Evolutionary conservation across 495 filamentous ascomycete genomes (phyloP).

Genomic region (Penicillium macrosclerotiorum): DNA sequence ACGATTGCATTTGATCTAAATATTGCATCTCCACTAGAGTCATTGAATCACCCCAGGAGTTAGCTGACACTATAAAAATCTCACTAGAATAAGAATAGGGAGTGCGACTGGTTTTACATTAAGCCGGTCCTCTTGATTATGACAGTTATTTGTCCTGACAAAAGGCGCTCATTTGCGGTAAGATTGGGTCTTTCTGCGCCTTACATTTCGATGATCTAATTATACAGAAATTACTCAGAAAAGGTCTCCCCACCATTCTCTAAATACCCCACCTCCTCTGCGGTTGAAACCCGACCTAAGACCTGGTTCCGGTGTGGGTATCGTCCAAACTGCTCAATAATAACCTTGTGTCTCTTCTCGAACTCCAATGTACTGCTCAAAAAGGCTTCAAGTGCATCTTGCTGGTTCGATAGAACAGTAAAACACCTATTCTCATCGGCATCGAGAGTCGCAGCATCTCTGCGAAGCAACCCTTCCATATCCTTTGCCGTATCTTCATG

Average conservation of each 20-base stretch:
- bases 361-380: slow-evolving; percentile 16
- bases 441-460: slow-evolving; percentile 6
- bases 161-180: no score
- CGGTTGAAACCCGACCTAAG: slow-evolving; percentile 18
- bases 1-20: background rate
- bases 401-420: slow-evolving; percentile 7
- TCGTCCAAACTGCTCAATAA: slow-evolving; percentile 28
- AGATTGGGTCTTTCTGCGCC: no score
- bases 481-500: slow-evolving; percentile 22
- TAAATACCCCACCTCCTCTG: slow-evolving; percentile 23
- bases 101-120: no score
- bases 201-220: no score
- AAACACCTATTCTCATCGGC: slow-evolving; percentile 20
- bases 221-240: no score
- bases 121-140: no score
- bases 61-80: no score
- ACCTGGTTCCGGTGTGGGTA: slow-evolving; percentile 27
- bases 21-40: no score
- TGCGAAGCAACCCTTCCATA: slow-evolving; percentile 13
- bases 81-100: no score
- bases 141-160: no score
- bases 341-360: slow-evolving; percentile 27
- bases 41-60: no score
- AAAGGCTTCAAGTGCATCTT: slow-evolving; percentile 10
- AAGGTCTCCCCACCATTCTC: slow-evolving; percentile 29